Evolutionary conservation across 352 stramenopile genomes (phyloP).

Genomic region (Pythium monospermum): DNA sequence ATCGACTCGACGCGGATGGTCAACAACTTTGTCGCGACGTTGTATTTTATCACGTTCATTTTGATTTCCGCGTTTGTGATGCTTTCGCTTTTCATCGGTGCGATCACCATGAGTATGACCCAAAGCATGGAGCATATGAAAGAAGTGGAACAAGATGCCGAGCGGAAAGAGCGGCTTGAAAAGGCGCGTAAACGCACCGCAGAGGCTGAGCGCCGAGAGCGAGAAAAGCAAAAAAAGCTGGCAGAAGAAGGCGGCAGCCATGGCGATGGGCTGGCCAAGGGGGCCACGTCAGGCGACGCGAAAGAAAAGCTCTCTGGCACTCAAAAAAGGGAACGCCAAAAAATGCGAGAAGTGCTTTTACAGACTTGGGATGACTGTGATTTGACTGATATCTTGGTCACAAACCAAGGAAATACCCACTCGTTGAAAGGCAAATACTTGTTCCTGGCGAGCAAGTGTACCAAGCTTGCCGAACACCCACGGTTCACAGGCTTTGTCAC

Average conservation of each 20-base stretch:
- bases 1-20: constrained; percentile 30
- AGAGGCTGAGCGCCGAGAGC: constrained; percentile 41
- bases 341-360: constrained; percentile 70
- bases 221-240: constrained; percentile 33
- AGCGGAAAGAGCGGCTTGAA: constrained; percentile 49
- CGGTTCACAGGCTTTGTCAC: constrained; percentile 74
- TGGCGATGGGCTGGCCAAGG: neutral
- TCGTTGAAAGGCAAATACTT: constrained; percentile 52
- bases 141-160: constrained; percentile 55
- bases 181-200: constrained; percentile 51
- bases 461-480: constrained; percentile 52
- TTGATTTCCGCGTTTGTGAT: constrained; percentile 86
- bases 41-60: constrained; percentile 88
- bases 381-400: constrained; percentile 51
- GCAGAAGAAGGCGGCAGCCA: constrained; percentile 11
- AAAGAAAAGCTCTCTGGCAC: constrained; percentile 45
- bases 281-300: constrained; percentile 2
- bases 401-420: constrained; percentile 40
- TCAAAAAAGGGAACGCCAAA: constrained; percentile 56
- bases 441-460: constrained; percentile 28
- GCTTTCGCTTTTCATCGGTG: constrained; percentile 88
- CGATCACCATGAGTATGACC: constrained; percentile 89
- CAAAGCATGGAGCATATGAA: constrained; percentile 89
- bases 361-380: constrained; percentile 77
- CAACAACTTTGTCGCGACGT: constrained; percentile 50